Evolutionary conservation across 2,329 filamentous ascomycete species (phyloP).

Genomic region (Sclerotinia minor): DNA sequence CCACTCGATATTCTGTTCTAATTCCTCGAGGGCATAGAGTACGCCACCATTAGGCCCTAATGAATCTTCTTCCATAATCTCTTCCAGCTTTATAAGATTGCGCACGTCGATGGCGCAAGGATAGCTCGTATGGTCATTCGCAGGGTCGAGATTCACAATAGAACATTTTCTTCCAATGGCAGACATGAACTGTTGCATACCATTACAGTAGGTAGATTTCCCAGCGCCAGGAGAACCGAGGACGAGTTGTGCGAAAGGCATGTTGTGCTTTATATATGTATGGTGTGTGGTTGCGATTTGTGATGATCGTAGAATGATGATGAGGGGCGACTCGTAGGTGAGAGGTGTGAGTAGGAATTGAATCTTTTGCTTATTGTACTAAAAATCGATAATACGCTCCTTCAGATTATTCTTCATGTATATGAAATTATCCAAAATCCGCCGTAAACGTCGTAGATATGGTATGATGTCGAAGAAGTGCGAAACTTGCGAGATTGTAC

Average conservation of each 20-base stretch:
- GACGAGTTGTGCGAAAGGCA: slow-evolving; percentile 58
- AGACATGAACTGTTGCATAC: slow-evolving; percentile 97
- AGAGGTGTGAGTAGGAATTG: background rate
- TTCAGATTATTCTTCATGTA: background rate
- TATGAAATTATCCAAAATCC: background rate
- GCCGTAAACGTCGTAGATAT: background rate
- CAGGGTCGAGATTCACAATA: slow-evolving; percentile 93
- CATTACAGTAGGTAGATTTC: slow-evolving; percentile 98
- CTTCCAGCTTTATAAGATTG: slow-evolving; percentile 83
- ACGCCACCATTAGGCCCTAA: slow-evolving; percentile 91
- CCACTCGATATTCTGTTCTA: slow-evolving; percentile 94
- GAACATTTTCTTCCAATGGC: slow-evolving; percentile 94
- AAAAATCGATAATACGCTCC: background rate
- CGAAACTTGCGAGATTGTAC: background rate
- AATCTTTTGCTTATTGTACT: background rate
- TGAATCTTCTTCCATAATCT: slow-evolving; percentile 89
- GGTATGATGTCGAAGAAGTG: background rate
- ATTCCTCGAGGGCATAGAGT: slow-evolving; percentile 89
- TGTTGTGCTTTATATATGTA: slow-evolving; percentile 25
- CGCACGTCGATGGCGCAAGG: slow-evolving; percentile 88
- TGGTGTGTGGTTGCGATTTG: background rate
- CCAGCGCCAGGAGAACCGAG: slow-evolving; percentile 93
- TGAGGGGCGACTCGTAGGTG: background rate
- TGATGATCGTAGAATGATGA: background rate
- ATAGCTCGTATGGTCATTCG: slow-evolving; percentile 91